Base-by-base conservation (phyloP, 495 filamentous ascomycete species). In the Haplographium delicatum region DNA sequence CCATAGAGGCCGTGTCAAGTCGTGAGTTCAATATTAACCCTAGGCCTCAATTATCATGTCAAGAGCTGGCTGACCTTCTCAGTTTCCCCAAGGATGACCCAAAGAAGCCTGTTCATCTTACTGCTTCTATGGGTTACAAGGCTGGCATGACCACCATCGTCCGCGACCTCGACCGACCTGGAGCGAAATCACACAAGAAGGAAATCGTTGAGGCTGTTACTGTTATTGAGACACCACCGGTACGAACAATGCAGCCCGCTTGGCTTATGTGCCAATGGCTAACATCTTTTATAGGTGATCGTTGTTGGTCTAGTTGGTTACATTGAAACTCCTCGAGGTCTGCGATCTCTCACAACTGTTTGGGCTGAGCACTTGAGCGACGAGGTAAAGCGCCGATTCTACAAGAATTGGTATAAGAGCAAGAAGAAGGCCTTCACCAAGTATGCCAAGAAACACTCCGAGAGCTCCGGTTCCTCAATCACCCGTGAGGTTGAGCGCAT, bases 361-460 rank as follows among this genome's bases (percentile, higher is more conserved):
- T 99, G 94, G 94, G 93, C 93, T 68, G 91, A 96, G 81, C 94
- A 99, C 74, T 72, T 99, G 69, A 85, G 85, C 74, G 94, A 99
- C 72, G 94, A 96, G 79, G 71, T 99, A 73, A 95, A 94, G 81
- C 86, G 94, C 60, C 90, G 94, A 69, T 99, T 99, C 88, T 99
- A 99, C 86, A 99, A 99, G 89, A 99, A 99, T 83, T 99, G 94
- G 94, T 99, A 99, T 87, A 95, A 94, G 81, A 86, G 81, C 81
- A 99, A 99, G 91, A 97, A 96, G 88, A 99, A 99, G 90, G 94
- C 94, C 50, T 99, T 97, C 81, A 99, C 94, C 79, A 96, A 94
- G 81, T 99, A 99, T 76, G 87, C 94, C 81, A 97, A 96, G 88
- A 91, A 95, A 82, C 88, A 97, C 85, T 86, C 94, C 60, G 90